phyloP scores from a whole-genome alignment of 2,329 filamentous ascomycete species.

The Aureobasidium musti region DNA sequence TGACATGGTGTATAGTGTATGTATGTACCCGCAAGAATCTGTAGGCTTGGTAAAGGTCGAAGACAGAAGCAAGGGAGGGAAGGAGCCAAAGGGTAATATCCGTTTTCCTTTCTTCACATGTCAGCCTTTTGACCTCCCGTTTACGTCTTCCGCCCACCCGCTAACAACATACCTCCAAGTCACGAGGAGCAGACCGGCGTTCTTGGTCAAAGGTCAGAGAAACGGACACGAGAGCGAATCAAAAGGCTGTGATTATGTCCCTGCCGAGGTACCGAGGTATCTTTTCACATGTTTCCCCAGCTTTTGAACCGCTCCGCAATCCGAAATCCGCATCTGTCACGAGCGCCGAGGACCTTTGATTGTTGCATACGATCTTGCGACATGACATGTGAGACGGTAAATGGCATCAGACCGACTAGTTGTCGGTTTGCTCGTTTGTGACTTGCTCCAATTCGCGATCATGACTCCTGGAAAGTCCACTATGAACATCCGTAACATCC shows the following conservation, averaged over 20 bases:
- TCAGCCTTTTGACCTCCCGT: background rate
- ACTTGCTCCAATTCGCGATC: background rate
- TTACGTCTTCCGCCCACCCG: background rate
- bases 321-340: background rate
- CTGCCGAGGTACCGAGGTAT: slow-evolving; percentile 17
- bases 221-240: slow-evolving; percentile 25
- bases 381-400: slow-evolving; percentile 2
- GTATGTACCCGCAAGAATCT: background rate
- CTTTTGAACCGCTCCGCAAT: slow-evolving; percentile 7
- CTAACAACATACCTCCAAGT: slow-evolving; percentile 19
- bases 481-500: background rate
- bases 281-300: slow-evolving; percentile 25
- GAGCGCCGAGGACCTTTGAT: background rate
- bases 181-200: slow-evolving; percentile 1
- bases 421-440: background rate
- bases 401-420: background rate
- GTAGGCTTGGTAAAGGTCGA: background rate
- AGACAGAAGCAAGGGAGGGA: slow-evolving; percentile 17
- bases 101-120: slow-evolving; percentile 22
- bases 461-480: background rate
- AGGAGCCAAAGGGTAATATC: slow-evolving; percentile 26
- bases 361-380: background rate
- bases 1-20: slow-evolving; percentile 65
- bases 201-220: background rate
- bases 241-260: background rate